Evolutionary conservation across 2,329 filamentous ascomycete species (phyloP), one percentile per base, ranked within the genome.

Genomic region (Cladosporium sp.): DNA sequence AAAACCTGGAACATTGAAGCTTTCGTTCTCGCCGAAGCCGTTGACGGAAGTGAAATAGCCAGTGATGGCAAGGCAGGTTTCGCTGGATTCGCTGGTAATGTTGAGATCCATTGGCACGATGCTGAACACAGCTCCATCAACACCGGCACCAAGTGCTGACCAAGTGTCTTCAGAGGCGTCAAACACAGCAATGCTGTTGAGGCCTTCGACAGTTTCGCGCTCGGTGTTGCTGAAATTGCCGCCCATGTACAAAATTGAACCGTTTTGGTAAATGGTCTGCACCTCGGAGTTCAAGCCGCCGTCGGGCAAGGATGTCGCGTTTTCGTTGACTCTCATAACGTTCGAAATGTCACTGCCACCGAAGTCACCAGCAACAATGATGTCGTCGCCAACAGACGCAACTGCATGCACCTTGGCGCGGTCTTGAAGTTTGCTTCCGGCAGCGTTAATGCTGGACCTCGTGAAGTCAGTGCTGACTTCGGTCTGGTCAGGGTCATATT

Each of bases 331-430:
- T 12, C 82, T 80, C 62, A 95, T 84, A 59, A 97, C 85, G 66
- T 97, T 93, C 60, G 80, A 78, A 47, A 84, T 80, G 22, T 77
- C 65, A 45, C 75, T 70, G 6, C 84, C 82, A 1, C 84, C 85
- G 65, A 97, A 97, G 61, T 90, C 93, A 19, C 93, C 93, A 12
- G 82, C 92, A 48, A 93, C 82, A 60, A 85, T 96, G 0, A 84
- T 81, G 2, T 82, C 73, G 53, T 85, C 80, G 15, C 80, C 80
- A 6, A 80, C 73, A 7, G 83, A 80, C 6, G 77, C 75, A n/a
- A 97, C 71, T n/a, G 80, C 76, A 13, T 80, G 82, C 53, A 97
- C 80, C 1, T 78, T 79, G 2, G 91, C 91, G 37, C 79, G 77
- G 6, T 76, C 70, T 12, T 81, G 73, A 47, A 97, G 84, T 50